Conservation (phyloP, 805 yeast genomes). For the Zygoascus flipseniorum region DNA sequence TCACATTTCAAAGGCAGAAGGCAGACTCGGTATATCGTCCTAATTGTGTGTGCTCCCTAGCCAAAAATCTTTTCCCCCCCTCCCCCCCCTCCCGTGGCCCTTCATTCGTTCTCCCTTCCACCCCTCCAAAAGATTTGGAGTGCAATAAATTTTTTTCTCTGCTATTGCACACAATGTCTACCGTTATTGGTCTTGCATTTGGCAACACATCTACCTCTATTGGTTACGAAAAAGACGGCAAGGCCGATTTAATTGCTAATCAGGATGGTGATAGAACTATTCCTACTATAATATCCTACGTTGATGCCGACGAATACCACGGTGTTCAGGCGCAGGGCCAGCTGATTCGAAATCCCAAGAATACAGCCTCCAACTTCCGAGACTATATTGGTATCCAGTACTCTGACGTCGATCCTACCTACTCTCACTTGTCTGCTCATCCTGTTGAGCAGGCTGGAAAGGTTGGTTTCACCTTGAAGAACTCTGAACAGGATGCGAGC, state of each 20-base stretch:
- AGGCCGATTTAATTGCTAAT: conserved; percentile 95
- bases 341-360: conserved; percentile 78
- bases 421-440: conserved; percentile 56
- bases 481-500: conserved; percentile 40
- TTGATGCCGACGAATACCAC: conserved; percentile 92
- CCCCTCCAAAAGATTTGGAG: too few species aligned
- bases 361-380: conserved; percentile 86
- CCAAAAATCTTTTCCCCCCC: too few species aligned
- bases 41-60: too few species aligned
- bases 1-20: too few species aligned
- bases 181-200: conserved; percentile 89
- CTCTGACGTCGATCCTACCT: conserved; percentile 58
- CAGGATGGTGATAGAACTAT: conserved; percentile 98
- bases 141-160: background rate
- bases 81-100: too few species aligned
- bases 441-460: conserved; percentile 57
- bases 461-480: conserved; percentile 50
- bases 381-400: conserved; percentile 79
- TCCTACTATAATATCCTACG: conserved; percentile 86
- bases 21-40: too few species aligned
- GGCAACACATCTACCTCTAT: conserved; percentile 95
- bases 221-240: conserved; percentile 83
- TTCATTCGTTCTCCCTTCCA: too few species aligned
- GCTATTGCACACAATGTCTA: conserved; percentile 26
- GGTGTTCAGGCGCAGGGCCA: conserved; percentile 95